phyloP scores from a whole-genome alignment of 2,329 filamentous ascomycete species.

The Aureobasidium sp. region DNA sequence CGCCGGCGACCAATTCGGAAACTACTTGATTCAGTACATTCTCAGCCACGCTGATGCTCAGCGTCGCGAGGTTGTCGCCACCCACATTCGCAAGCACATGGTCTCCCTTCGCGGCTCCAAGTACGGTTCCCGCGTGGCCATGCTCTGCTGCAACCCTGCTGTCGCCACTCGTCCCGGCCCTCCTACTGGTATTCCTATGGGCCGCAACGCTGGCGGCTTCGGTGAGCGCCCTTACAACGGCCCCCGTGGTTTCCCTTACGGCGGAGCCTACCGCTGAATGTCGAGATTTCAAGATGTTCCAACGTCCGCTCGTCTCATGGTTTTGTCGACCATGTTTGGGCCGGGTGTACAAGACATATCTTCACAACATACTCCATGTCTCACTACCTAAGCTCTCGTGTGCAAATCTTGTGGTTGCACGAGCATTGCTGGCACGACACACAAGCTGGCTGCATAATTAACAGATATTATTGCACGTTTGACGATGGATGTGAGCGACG shows the following conservation, averaged over 20 bases:
- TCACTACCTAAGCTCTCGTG: slow-evolving; percentile 3
- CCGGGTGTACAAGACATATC: slow-evolving; percentile 4
- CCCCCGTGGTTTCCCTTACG: slow-evolving; percentile 4
- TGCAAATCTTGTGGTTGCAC: neutral
- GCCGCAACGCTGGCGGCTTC: slow-evolving; percentile 9
- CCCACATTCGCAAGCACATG: slow-evolving; percentile 97
- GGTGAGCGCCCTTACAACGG: slow-evolving; percentile 14
- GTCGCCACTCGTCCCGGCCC: slow-evolving; percentile 83
- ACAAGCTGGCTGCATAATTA: slow-evolving; percentile 2
- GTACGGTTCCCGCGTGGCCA: slow-evolving; percentile 94
- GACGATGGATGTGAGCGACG: neutral
- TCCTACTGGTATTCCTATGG: slow-evolving; percentile 52
- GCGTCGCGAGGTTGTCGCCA: slow-evolving; percentile 87
- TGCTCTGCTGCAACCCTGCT: slow-evolving; percentile 96
- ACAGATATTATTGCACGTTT: slow-evolving; percentile 5
- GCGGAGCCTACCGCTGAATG: slow-evolving; percentile 5
- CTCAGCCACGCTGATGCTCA: slow-evolving; percentile 79
- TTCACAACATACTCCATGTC: slow-evolving; percentile 11
- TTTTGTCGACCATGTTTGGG: slow-evolving; percentile 7
- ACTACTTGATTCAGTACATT: slow-evolving; percentile 97
- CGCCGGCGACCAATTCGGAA: slow-evolving; percentile 96
- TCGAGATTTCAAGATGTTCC: neutral
- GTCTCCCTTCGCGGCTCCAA: slow-evolving; percentile 97
- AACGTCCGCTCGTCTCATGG: neutral
- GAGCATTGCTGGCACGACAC: neutral